phyloP scores from a whole-genome alignment of 2,329 filamentous ascomycete genomes.

The Microdochium bolleyi region DNA sequence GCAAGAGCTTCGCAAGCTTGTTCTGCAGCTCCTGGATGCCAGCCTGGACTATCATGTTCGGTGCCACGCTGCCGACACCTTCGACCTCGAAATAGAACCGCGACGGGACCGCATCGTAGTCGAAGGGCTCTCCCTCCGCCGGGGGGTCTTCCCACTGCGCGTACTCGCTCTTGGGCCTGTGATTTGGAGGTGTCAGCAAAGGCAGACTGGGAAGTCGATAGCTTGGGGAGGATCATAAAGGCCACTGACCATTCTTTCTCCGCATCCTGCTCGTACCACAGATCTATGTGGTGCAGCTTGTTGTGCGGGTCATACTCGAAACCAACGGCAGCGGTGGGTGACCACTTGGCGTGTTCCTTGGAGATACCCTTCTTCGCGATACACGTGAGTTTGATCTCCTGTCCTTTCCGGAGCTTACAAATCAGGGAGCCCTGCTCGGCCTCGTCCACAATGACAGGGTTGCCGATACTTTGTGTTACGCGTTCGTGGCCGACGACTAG shows the following conservation, averaged over 20 bases:
- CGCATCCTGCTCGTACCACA: constrained; percentile 89
- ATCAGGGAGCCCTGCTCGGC: constrained; percentile 79
- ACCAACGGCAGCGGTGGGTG: constrained; percentile 81
- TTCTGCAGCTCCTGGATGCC: constrained; percentile 84
- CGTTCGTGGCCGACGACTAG: constrained; percentile 64
- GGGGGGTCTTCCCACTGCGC: constrained; percentile 71
- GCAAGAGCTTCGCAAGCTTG: constrained; percentile 78
- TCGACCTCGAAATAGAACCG: constrained; percentile 95
- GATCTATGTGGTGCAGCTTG: constrained; percentile 82
- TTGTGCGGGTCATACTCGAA: constrained; percentile 99
- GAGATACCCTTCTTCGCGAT: constrained; percentile 98
- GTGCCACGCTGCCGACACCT: constrained; percentile 77
- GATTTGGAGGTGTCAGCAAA: constrained; percentile 13
- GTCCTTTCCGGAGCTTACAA: constrained; percentile 80
- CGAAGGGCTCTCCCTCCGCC: constrained; percentile 77
- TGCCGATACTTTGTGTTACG: constrained; percentile 67
- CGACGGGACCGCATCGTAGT: constrained; percentile 78
- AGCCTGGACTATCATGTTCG: constrained; percentile 80
- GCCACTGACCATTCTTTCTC: constrained; percentile 71
- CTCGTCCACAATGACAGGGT: constrained; percentile 75
- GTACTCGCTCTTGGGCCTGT: constrained; percentile 74
- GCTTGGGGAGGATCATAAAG: neutral
- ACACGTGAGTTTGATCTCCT: constrained; percentile 84
- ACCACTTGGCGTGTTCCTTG: constrained; percentile 98
- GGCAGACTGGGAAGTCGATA: neutral